phyloP scores from a whole-genome alignment of 108 stramenopile species.

The Nitzschia putrida region DNA sequence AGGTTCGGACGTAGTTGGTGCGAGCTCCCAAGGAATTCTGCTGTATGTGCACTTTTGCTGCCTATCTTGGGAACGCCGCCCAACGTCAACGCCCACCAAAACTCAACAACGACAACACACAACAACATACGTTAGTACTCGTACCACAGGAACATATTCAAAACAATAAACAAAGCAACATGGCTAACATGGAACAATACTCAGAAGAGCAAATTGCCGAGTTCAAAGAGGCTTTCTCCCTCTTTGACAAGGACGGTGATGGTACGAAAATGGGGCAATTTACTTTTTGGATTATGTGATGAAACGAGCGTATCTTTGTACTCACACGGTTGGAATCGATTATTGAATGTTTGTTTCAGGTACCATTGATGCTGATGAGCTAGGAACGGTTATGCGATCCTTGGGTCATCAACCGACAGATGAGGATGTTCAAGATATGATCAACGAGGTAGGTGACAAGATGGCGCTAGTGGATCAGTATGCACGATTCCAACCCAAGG shows the following conservation, averaged over 20 bases:
- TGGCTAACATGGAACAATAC: constrained; percentile 63
- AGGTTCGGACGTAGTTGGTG: too few species aligned
- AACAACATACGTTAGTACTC: too few species aligned
- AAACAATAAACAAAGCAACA: too few species aligned
- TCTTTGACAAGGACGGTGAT: constrained; percentile 99
- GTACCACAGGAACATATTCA: too few species aligned
- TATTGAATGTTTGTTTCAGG: constrained; percentile 46
- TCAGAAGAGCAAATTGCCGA: constrained; percentile 96
- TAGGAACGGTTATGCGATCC: constrained; percentile 99
- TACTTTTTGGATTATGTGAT: not conserved
- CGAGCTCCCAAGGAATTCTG: too few species aligned
- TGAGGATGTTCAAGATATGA: constrained; percentile 99
- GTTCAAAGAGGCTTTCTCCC: constrained; percentile 99
- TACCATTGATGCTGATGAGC: constrained; percentile 99
- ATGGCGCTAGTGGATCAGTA: not conserved
- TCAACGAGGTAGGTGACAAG: constrained; percentile 89
- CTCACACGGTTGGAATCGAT: not conserved
- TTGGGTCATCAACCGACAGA: constrained; percentile 99
- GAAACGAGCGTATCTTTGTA: not conserved
- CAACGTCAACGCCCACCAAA: too few species aligned
- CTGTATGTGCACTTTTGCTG: too few species aligned
- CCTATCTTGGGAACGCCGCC: too few species aligned
- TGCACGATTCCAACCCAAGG: not conserved
- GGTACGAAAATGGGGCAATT: constrained; percentile 44
- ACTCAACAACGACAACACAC: too few species aligned